A percentile compares a stretch with the other conserved stretches of the same genome.
Evolutionary conservation across 805 yeast genomes (phyloP).

Genomic region (Tetrapisispora arboricola): DNA sequence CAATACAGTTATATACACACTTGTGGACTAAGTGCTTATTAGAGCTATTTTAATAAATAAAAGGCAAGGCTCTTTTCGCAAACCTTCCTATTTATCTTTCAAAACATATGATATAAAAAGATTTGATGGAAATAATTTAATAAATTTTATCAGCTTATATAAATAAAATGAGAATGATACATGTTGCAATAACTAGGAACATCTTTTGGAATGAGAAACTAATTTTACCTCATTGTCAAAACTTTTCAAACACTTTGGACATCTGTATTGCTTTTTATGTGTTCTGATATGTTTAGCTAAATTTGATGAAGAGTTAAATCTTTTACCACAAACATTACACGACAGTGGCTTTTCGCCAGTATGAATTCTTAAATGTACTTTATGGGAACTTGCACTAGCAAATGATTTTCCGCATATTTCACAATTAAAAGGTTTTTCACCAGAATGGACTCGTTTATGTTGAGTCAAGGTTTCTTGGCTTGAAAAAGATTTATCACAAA

Average conservation of each 20-base stretch:
- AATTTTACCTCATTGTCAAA: conserved; percentile 38
- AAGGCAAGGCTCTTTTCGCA: too few species aligned
- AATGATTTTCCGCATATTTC: conserved; percentile 63
- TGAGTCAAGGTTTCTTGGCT: conserved; percentile 69
- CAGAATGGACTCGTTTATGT: conserved; percentile 77
- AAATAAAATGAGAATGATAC: not conserved
- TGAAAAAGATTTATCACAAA: conserved; percentile 65
- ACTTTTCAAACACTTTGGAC: conserved; percentile 42
- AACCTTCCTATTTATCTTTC: too few species aligned
- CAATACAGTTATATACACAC: too few species aligned
- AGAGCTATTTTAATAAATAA: too few species aligned
- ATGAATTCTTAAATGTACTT: conserved; percentile 77
- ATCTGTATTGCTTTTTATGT: conserved; percentile 47
- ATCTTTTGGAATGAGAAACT: conserved; percentile 30
- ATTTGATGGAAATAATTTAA: too few species aligned
- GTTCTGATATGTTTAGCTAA: conserved; percentile 78
- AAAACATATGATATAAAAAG: too few species aligned
- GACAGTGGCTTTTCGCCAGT: conserved; percentile 82
- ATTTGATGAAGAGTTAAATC: conserved; percentile 84
- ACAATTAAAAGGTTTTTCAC: conserved; percentile 81
- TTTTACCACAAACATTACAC: conserved; percentile 75
- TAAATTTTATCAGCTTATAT: too few species aligned
- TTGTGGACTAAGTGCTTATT: too few species aligned
- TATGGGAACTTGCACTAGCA: conserved; percentile 72
- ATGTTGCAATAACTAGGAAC: conserved; percentile 1